phyloP scores from a whole-genome alignment of 495 filamentous ascomycete genomes.

The Glutinoglossum americanum region DNA sequence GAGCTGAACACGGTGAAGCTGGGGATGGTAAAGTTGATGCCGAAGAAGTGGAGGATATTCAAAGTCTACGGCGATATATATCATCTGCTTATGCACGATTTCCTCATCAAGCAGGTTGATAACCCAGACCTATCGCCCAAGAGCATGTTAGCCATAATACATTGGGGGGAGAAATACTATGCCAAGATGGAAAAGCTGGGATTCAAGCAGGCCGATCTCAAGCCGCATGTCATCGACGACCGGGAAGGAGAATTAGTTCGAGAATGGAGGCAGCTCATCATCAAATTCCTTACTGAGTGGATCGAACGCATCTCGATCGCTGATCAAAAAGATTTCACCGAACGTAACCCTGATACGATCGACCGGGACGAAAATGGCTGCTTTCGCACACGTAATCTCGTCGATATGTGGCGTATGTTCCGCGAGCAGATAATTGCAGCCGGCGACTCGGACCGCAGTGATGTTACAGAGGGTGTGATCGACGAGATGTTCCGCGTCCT shows the following conservation, averaged over 20 bases:
- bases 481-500: conserved; percentile 84
- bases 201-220: conserved; percentile 45
- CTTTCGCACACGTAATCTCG: conserved; percentile 73
- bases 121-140: conserved; percentile 55
- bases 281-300: conserved; percentile 90
- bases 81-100: conserved; percentile 86
- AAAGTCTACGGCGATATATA: conserved; percentile 76
- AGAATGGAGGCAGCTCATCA: conserved; percentile 85
- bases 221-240: conserved; percentile 68
- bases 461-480: conserved; percentile 80
- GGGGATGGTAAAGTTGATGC: conserved; percentile 74
- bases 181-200: conserved; percentile 85
- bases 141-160: conserved; percentile 72
- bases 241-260: conserved; percentile 73
- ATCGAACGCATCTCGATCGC: conserved; percentile 72
- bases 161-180: conserved; percentile 92
- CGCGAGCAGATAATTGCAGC: conserved; percentile 73
- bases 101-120: conserved; percentile 58
- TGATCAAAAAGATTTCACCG: conserved; percentile 58
- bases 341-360: conserved; percentile 53
- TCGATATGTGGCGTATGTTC: conserved; percentile 95
- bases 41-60: conserved; percentile 95
- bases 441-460: conserved; percentile 53
- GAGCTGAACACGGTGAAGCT: conserved; percentile 80
- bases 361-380: conserved; percentile 70